phyloP scores from a whole-genome alignment of 2,329 filamentous ascomycete genomes.

The Xylariaceae sp. region DNA sequence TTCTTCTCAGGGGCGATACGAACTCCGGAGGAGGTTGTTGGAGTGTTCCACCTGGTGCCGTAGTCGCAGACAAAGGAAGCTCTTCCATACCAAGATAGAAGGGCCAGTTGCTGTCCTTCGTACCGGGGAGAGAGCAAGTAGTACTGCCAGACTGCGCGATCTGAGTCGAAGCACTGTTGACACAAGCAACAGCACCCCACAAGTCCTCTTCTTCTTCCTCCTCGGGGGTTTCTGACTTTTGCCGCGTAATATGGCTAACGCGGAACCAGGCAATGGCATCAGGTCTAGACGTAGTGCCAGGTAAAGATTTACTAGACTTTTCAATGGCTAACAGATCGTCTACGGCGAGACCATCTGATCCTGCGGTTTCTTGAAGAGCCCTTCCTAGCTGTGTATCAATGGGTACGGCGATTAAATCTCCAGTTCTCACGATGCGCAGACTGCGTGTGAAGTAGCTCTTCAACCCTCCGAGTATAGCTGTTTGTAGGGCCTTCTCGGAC shows the following conservation, averaged over 20 bases:
- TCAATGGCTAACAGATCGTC: constrained; percentile 63
- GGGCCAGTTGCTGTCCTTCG: constrained; percentile 73
- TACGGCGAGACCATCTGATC: constrained; percentile 55
- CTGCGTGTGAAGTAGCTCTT: constrained; percentile 85
- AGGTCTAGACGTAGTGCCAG: constrained; percentile 33
- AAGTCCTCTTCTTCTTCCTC: constrained; percentile 59
- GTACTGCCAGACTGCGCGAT: constrained; percentile 90
- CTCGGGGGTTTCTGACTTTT: constrained; percentile 46
- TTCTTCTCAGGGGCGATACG: constrained; percentile 58
- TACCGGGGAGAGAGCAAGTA: constrained; percentile 72
- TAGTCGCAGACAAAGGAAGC: constrained; percentile 47
- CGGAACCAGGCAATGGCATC: constrained; percentile 86
- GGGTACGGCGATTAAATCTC: constrained; percentile 82
- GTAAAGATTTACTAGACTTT: constrained; percentile 37
- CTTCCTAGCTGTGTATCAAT: constrained; percentile 81
- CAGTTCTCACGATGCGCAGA: constrained; percentile 74
- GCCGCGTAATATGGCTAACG: constrained; percentile 65
- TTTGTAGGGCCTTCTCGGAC: constrained; percentile 78
- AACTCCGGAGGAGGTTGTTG: constrained; percentile 46
- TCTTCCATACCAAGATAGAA: constrained; percentile 80
- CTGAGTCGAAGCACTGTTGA: constrained; percentile 80
- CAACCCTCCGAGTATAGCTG: constrained; percentile 76
- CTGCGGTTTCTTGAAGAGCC: constrained; percentile 68
- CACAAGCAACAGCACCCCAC: constrained; percentile 82
- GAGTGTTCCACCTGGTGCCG: constrained; percentile 37